A percentile compares a stretch with the other conserved stretches of the same genome.
These are phyloP conservation scores for Xylariaceae sp. DNA, from an alignment of 2,329 filamentous ascomycete genomes.

Conservation along the genomic window DNA sequence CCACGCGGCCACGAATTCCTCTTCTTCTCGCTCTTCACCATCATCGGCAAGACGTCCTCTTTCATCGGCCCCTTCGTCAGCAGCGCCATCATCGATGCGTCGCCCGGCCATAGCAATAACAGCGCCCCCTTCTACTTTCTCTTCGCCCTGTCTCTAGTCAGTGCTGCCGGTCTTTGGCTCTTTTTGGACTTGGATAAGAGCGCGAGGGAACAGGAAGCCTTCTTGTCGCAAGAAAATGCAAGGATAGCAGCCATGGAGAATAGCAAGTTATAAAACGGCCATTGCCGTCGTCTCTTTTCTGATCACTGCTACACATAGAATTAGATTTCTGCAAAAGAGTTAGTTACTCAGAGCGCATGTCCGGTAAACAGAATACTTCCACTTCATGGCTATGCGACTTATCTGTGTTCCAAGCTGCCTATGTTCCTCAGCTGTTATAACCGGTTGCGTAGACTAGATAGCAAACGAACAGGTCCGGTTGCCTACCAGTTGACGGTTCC, in stretches of 20 bases:
- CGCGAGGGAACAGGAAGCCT: constrained; percentile 52
- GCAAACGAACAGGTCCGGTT: too few relatives aligned
- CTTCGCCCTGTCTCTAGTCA: constrained; percentile 52
- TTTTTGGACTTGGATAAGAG: constrained; percentile 59
- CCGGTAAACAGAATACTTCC: not conserved
- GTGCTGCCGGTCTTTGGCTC: constrained; percentile 47
- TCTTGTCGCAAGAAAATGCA: constrained; percentile 39
- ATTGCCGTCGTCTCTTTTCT: not conserved
- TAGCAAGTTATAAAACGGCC: constrained; percentile 9
- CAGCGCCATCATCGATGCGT: constrained; percentile 62
- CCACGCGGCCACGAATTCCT: constrained; percentile 64
- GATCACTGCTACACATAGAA: not conserved
- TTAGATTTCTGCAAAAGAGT: not conserved
- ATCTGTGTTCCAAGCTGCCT: too few relatives aligned
- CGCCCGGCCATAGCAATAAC: constrained; percentile 48
- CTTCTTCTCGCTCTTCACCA: constrained; percentile 65
- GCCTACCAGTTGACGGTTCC: too few relatives aligned
- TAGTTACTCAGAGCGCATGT: not conserved
- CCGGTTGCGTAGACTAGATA: too few relatives aligned
- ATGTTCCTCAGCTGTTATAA: too few relatives aligned
- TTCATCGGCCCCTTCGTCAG: constrained; percentile 67
- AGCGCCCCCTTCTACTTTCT: constrained; percentile 63
- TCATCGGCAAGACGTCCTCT: constrained; percentile 62
- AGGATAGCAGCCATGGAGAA: constrained; percentile 13
- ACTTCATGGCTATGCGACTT: not conserved